These are phyloP conservation scores for Phytophthora melonis DNA, from an alignment of 352 stramenopile genomes.

Conservation along the genomic window DNA sequence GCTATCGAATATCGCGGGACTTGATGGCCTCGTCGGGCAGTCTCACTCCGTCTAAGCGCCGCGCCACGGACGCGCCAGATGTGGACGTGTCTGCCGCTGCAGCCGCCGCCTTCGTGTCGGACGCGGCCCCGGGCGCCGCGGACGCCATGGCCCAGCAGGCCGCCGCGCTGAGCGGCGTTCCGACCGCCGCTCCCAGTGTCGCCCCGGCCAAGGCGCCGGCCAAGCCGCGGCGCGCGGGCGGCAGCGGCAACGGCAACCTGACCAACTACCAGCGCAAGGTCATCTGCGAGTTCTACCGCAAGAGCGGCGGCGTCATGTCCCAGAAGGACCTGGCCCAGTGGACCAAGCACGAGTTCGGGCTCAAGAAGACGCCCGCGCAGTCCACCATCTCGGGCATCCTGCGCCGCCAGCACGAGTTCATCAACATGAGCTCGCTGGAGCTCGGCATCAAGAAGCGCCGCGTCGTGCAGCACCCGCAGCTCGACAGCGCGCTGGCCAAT, in stretches of 20 bases:
- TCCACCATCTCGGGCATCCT: slow-evolving; percentile 88
- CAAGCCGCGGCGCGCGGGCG: slow-evolving; percentile 23
- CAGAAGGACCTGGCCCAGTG: slow-evolving; percentile 89
- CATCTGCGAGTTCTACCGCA: slow-evolving; percentile 88
- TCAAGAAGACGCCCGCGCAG: slow-evolving; percentile 86
- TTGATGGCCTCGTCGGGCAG: background rate
- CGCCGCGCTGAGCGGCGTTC: no score
- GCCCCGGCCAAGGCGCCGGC: background rate
- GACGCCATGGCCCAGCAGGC: background rate
- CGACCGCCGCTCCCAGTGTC: no score
- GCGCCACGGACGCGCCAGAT: background rate
- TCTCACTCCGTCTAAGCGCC: background rate
- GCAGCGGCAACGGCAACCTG: slow-evolving; percentile 75
- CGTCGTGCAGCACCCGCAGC: slow-evolving; percentile 80
- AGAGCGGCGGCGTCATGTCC: slow-evolving; percentile 83
- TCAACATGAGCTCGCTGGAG: slow-evolving; percentile 86
- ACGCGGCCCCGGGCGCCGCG: background rate
- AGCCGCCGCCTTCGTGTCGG: background rate
- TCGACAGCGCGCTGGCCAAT: slow-evolving; percentile 85
- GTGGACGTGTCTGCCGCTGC: background rate
- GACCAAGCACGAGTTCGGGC: slow-evolving; percentile 88
- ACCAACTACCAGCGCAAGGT: slow-evolving; percentile 88
- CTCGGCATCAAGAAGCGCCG: slow-evolving; percentile 86
- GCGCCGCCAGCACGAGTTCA: slow-evolving; percentile 84
- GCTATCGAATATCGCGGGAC: background rate